Conservation (phyloP, 108 stramenopile genomes). For the Tribonema minus region DNA sequence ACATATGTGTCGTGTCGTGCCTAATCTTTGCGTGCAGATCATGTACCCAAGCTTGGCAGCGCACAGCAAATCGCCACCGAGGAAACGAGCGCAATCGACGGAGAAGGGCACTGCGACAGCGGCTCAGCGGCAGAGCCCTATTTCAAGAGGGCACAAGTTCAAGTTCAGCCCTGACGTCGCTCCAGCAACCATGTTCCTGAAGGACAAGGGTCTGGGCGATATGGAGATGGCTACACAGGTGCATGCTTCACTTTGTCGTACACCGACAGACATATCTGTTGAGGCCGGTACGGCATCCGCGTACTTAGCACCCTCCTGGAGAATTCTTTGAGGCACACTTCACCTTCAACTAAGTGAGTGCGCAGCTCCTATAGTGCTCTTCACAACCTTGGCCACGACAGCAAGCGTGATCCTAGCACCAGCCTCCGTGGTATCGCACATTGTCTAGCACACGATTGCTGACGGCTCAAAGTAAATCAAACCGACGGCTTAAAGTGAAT, state of each 20-base stretch:
- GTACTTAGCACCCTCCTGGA: not conserved
- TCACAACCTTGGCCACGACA: not conserved
- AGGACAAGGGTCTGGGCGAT: constrained; percentile 40
- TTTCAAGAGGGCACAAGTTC: too few relatives aligned
- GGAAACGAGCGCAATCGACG: too few relatives aligned
- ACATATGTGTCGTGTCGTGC: too few relatives aligned
- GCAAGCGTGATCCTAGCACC: not conserved
- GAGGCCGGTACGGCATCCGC: not conserved
- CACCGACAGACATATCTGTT: not conserved
- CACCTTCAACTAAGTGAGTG: not conserved
- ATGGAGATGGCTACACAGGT: constrained; percentile 44
- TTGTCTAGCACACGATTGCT: not conserved
- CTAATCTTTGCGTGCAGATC: too few relatives aligned
- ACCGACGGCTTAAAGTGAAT: too few relatives aligned
- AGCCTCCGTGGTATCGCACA: not conserved
- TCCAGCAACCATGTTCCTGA: constrained; percentile 56
- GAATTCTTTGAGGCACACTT: not conserved
- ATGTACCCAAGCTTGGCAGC: too few relatives aligned
- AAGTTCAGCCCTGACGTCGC: constrained; percentile 49
- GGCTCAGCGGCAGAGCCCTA: too few relatives aligned
- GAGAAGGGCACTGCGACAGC: too few relatives aligned
- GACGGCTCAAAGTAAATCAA: not conserved
- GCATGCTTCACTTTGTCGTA: not conserved
- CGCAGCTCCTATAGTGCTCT: not conserved
- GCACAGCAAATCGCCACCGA: too few relatives aligned